Evolutionary conservation across 2,329 filamentous ascomycete species (phyloP), one percentile per base, ranked within the genome.

Genomic region (Zasmidium citrigriseum): DNA sequence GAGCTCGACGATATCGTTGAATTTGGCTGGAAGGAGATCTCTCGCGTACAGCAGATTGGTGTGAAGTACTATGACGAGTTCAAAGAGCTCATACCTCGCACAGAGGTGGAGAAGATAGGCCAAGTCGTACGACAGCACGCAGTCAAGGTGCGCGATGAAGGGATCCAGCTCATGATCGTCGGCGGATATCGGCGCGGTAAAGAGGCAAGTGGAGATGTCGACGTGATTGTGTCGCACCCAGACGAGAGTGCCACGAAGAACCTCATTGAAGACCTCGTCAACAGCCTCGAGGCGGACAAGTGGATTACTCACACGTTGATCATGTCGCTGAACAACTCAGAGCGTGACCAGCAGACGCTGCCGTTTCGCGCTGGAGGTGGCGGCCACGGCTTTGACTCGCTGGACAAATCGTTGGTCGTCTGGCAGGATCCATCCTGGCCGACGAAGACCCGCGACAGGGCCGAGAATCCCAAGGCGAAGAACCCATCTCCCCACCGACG

Each of bases 21-120:
- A 68, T 83, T 86, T 67, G 92, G 90, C 11, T 98, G 93, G 93
- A 72, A 79, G 20, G 80, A 74, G 0, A 79, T 98, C 1, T 88
- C 82, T 0, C 86, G 92, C 12, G 89, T 91, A 1, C 93, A 97
- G 73, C 92, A 98, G 72, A 96, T 98, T 55, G 93, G 95, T 0
- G 80, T 97, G 46, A 98, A 98, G 72, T 97, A 87, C 75, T 96
- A 96, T 72, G 89, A 96, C 29, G 93, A 98, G 63, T 89, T 99
- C 55, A 77, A 84, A 47, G 75, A 82, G 16, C 86, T 83, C 14
- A 90, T 98, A 3, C 83, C 90, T 0, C 84, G 92, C 1, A 58
- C 70, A 0, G 92, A 98, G 72, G 89, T 91, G 0, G 87, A 91
- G 65, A 68, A 72, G 0, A 96, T 96, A 54, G 85, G 83, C 0